Percentiles rank a stretch among this genome's conserved stretches.
Conservation (phyloP, 495 filamentous ascomycete genomes). For the Aspergillus affinis region DNA sequence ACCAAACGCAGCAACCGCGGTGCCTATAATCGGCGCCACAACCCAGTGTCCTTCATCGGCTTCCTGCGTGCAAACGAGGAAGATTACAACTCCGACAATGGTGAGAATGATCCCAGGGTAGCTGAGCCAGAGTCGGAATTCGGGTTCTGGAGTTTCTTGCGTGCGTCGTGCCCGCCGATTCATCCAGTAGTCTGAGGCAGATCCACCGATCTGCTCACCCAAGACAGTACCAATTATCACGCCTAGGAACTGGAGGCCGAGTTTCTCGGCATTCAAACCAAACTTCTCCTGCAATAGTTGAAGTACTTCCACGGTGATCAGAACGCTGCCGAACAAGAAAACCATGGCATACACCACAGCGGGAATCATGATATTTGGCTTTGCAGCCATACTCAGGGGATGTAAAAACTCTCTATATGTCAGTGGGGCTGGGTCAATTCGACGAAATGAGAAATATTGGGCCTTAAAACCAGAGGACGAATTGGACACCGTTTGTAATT, state of each 20-base stretch:
- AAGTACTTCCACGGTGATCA: slow-evolving; percentile 53
- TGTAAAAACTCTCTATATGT: slow-evolving; percentile 45
- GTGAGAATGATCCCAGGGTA: slow-evolving; percentile 48
- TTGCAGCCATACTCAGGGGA: slow-evolving; percentile 38
- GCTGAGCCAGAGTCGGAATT: slow-evolving; percentile 54
- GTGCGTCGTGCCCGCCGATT: slow-evolving; percentile 25
- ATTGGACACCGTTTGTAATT: slow-evolving; percentile 54
- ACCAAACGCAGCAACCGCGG: slow-evolving; percentile 49
- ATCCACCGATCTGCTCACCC: slow-evolving; percentile 56
- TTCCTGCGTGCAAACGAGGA: slow-evolving; percentile 45
- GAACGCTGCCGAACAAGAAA: slow-evolving; percentile 50
- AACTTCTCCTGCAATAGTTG: slow-evolving; percentile 52
- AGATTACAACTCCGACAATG: slow-evolving; percentile 52
- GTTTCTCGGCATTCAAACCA: slow-evolving; percentile 50
- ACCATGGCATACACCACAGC: slow-evolving; percentile 52
- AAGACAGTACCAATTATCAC: slow-evolving; percentile 56
- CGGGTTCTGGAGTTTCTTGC: slow-evolving; percentile 32
- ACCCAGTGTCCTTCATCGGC: slow-evolving; percentile 43
- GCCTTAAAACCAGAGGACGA: slow-evolving; percentile 38
- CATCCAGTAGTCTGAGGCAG: slow-evolving; percentile 54
- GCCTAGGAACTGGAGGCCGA: slow-evolving; percentile 54
- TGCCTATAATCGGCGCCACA: slow-evolving; percentile 51
- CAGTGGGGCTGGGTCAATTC: slow-evolving; percentile 51
- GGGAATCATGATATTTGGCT: slow-evolving; percentile 47
- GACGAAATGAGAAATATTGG: slow-evolving; percentile 42